Evolutionary conservation across 176 grass and related monocot species (phyloP).

Genomic region (Themeda triandra): DNA sequence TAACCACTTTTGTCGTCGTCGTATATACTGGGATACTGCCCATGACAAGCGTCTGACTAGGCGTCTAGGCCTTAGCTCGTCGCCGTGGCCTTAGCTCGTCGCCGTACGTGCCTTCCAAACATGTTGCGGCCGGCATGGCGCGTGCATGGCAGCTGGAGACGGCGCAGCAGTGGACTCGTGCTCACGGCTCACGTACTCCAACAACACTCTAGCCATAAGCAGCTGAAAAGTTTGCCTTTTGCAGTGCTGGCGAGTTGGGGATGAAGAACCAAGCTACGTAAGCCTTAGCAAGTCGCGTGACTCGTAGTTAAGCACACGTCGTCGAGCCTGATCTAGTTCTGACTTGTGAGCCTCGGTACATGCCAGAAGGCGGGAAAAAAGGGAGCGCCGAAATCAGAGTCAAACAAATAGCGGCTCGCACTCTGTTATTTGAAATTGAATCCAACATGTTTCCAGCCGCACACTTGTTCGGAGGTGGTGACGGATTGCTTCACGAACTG

Average conservation of each 20-base stretch:
- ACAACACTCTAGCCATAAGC: no score
- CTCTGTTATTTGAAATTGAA: neutral
- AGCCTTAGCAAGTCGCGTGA: neutral
- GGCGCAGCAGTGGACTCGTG: neutral
- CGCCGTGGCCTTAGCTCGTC: no score
- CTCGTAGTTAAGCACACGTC: neutral
- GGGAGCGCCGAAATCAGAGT: no score
- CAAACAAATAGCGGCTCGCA: neutral
- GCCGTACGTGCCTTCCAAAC: constrained; percentile 6
- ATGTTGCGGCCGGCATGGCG: neutral
- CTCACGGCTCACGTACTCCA: neutral
- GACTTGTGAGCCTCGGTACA: neutral
- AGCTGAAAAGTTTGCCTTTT: neutral
- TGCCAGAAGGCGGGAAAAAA: no score
- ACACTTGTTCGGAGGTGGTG: neutral
- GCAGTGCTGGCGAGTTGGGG: neutral
- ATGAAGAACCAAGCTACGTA: no score
- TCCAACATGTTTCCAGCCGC: neutral
- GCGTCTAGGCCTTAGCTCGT: no score
- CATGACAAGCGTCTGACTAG: constrained; percentile 9
- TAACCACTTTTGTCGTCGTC: neutral
- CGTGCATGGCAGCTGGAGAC: neutral
- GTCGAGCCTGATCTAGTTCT: neutral
- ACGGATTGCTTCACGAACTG: no score
- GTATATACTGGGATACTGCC: neutral